Base-by-base conservation (phyloP, 108 stramenopile species). In the Chaetoceros muelleri region DNA sequence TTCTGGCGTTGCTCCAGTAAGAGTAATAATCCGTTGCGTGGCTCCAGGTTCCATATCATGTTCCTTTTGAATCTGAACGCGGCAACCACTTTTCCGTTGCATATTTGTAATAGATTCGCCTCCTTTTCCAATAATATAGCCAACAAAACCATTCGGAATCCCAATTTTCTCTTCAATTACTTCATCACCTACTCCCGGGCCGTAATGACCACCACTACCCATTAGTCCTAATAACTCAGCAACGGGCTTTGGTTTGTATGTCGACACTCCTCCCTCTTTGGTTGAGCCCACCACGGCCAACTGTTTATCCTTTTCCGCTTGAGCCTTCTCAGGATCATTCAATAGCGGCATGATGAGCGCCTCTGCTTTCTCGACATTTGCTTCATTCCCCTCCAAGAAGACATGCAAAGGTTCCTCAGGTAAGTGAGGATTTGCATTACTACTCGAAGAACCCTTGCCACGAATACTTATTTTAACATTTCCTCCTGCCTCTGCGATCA, bases 41-140 rank as follows among this genome's bases (percentile, higher is more conserved):
- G 85, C 83, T 30, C 87, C 89, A 19, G 85, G 81, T 25, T 73
- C 69, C 74, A 94, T 81, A 57, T 93, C 85, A 58, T 84, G 73
- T 66, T 92, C 84, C 63, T 80, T 95, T 68, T 92, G 87, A 64
- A 96, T 86, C 61, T 96, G 95, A 24, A 96, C 79, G 23, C 75
- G 66, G 62, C 75, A 75, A 3, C 84, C 83, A 21, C 78, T 85
- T 27, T 79, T 71, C 1, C 76, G 58, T 63, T 96, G 89, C 78
- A 96, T 85, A 21, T 59, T 58, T 24, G 76, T 74, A 62, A 98
- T 97, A 53, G 66, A 81, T 60, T 89, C 82, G 21, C 94, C 96
- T 0, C 92, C 94, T 20, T 85, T 64, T n/a, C 96, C 96, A 61
- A 95, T 95, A 44, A 95, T 79, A 28, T 77, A 75, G 2, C 91